Conservation (phyloP, 2,329 filamentous ascomycete species). For the Fusarium pseudonygamai region DNA sequence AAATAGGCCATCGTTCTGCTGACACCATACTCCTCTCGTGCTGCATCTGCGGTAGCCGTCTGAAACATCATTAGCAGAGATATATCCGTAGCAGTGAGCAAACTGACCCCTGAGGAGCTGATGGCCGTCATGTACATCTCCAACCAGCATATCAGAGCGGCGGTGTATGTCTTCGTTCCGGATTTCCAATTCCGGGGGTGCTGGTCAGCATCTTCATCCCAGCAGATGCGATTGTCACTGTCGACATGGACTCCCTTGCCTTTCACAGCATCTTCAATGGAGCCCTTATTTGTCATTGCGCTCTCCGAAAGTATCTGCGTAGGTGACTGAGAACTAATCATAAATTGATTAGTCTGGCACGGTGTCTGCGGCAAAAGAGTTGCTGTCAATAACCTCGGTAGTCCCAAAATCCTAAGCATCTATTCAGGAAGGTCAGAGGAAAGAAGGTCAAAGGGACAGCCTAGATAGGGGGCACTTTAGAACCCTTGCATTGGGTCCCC, state of each 20-base stretch:
- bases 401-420: rapidly evolving
- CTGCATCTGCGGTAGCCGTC: not conserved
- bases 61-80: not conserved
- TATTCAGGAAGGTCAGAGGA: rapidly evolving
- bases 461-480: not conserved
- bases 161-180: not conserved
- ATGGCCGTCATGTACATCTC: not conserved
- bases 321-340: not conserved
- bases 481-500: not conserved
- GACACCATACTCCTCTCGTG: not conserved
- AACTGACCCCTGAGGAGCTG: not conserved
- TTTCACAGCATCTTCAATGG: not conserved
- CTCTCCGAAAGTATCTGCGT: rapidly evolving
- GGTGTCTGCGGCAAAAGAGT: not conserved
- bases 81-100: no score
- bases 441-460: not conserved
- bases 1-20: not conserved
- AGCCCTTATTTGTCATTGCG: not conserved
- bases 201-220: not conserved
- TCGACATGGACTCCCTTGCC: not conserved
- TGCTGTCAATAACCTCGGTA: no score
- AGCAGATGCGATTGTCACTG: not conserved
- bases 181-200: not conserved
- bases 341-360: not conserved
- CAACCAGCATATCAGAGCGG: not conserved